Base-by-base conservation (phyloP, 2,329 filamentous ascomycete species). In the Tolypocladium ophioglossoides region DNA sequence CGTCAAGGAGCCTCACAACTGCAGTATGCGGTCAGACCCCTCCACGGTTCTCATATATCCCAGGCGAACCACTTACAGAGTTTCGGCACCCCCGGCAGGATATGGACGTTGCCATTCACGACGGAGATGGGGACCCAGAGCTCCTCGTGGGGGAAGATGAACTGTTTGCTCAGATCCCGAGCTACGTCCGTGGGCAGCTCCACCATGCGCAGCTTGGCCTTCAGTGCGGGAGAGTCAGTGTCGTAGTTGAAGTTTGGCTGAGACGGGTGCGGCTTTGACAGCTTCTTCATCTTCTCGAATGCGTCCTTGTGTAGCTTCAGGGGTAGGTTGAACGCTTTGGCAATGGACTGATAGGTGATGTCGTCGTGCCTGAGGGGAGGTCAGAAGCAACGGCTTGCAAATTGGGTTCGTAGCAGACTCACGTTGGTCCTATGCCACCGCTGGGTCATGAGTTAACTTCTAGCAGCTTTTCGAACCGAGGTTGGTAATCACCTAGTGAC, bases 381-480 rank as follows among this genome's bases (percentile, higher is more conserved):
- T 39, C 3, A n/a, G 10, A 24, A 7, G 52, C 27, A 46, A 27
- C 5, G 20, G 6, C 14, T 22, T 5, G 12, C 14, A 22, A 11
- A 8, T 3, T 27, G 27, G 8, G 12, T 22, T n/a, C 20, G 14
- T 14, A 22, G 22, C 7, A 20, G 6, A 58, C 85, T 75, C 73
- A 92, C 87, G 92, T 97, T 60, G 94, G 94, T 12, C 92, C 92
- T 65, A 99, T 97, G 34, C 94, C 92, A 61, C 94, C 92, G 63
- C 88, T 83, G 55, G 27, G 9, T 5, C 20, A 12, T 12, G 2
- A 2, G 39, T 57, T 40, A 57, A 40, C 50, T 1, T 48, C 20
- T 24, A 1, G 10, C 22, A 20, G 16, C 24, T 24, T 20, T 18
- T 9, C 4, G 8, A 20, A 20, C 14, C 9, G 18, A 37, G 12